Percentiles rank a stretch among this genome's conserved stretches.
These are phyloP conservation scores for Hypoxylon sp. DNA, from an alignment of 2,329 filamentous ascomycete species.

Conservation along the genomic window DNA sequence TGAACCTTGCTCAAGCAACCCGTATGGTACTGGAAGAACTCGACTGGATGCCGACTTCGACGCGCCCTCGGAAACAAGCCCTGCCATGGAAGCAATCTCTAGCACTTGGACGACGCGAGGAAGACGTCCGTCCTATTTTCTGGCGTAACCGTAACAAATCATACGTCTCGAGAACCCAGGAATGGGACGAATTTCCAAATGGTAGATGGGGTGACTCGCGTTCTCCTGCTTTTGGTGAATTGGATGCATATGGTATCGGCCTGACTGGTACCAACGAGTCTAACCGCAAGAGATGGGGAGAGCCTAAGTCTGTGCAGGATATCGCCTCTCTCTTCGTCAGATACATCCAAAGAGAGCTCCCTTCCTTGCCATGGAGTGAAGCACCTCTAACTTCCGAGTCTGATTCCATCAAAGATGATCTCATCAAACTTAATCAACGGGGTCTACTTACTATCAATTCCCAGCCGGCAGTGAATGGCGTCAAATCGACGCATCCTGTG, in stretches of 20 bases:
- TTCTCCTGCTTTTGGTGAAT: constrained; percentile 94
- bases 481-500: constrained; percentile 86
- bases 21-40: constrained; percentile 95
- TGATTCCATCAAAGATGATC: constrained; percentile 79
- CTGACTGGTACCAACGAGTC: constrained; percentile 95
- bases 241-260: constrained; percentile 94
- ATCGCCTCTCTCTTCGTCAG: constrained; percentile 86
- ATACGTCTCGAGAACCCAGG: constrained; percentile 94
- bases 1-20: constrained; percentile 97
- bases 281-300: constrained; percentile 95
- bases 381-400: constrained; percentile 87
- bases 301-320: constrained; percentile 83
- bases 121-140: constrained; percentile 98
- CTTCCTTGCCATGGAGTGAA: constrained; percentile 94
- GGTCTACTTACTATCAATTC: constrained; percentile 97
- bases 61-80: constrained; percentile 86
- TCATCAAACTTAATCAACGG: constrained; percentile 86
- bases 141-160: constrained; percentile 98
- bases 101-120: constrained; percentile 86
- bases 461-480: constrained; percentile 93
- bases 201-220: constrained; percentile 98
- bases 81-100: constrained; percentile 97
- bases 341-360: constrained; percentile 85
- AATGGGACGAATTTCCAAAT: constrained; percentile 99
- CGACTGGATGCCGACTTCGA: constrained; percentile 81